These are phyloP conservation scores for Coniochaeta sp. DNA, from an alignment of 2,329 filamentous ascomycete genomes.

Conservation along the genomic window DNA sequence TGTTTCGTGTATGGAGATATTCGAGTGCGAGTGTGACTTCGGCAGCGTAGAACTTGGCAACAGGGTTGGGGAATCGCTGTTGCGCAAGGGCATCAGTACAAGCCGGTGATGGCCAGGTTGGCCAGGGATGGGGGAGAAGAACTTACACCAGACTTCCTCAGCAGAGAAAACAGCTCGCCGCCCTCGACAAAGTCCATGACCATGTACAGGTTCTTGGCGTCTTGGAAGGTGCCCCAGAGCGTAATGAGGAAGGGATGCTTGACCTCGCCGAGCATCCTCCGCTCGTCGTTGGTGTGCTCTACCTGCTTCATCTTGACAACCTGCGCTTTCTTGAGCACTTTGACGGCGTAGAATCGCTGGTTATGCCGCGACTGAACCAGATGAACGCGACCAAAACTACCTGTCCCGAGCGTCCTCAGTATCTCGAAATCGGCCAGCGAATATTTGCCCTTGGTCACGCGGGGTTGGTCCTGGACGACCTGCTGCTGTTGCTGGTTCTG, in stretches of 20 bases:
- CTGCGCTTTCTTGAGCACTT: constrained; percentile 96
- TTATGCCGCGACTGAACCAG: constrained; percentile 98
- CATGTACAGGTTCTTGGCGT: constrained; percentile 95
- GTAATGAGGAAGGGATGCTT: constrained; percentile 98
- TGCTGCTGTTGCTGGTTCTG: constrained; percentile 14
- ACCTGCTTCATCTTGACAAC: constrained; percentile 99
- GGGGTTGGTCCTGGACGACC: constrained; percentile 28
- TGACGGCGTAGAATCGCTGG: constrained; percentile 95
- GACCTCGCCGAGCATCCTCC: constrained; percentile 90
- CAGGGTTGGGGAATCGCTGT: constrained; percentile 97
- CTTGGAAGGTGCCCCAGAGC: constrained; percentile 97
- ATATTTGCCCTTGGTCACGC: constrained; percentile 96
- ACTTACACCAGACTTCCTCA: constrained; percentile 84
- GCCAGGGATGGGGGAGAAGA: too few species aligned
- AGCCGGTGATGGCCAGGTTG: background rate
- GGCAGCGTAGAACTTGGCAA: constrained; percentile 98
- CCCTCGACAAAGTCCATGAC: constrained; percentile 99
- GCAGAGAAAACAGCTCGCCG: constrained; percentile 89
- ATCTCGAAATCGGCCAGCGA: constrained; percentile 85
- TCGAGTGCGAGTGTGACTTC: constrained; percentile 94
- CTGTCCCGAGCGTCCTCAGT: constrained; percentile 86
- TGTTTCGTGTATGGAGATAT: constrained; percentile 88
- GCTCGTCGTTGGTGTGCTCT: constrained; percentile 97
- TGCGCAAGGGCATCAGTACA: background rate
- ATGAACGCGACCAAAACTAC: constrained; percentile 94